Base-by-base conservation (phyloP, 176 grass and related monocot genomes). In the Aegilops bicornis region DNA sequence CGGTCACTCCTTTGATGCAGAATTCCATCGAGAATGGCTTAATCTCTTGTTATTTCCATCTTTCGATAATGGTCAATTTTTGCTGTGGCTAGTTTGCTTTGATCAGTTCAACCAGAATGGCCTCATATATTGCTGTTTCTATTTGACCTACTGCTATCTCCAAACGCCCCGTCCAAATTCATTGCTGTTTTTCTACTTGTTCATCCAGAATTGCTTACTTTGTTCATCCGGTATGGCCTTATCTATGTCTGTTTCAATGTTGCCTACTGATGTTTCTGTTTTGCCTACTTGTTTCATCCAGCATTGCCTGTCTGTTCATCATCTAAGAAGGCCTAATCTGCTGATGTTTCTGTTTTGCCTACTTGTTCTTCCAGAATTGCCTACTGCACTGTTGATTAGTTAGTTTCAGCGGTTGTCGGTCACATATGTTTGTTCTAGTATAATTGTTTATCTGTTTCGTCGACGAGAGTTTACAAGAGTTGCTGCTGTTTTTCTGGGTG, bases 31-130 rank as follows among this genome's bases (percentile, higher is more conserved):
- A 78, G 77, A 82, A 25, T 66, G 50, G 10, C 47, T 54, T 60
- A 11, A 79, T 58, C 3, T 87, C 54, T 48, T 78, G 29, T 20
- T 66, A 24, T 82, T 54, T 81, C 52, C 40, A 22, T 76, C 56
- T 76, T 69, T 63, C 5, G 4, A 13, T 11, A 66, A 66, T 84
- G 29, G 13, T 17, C 36, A 24, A 32, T 76, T 3, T 25, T 64
- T 73, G 50, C 30, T 76, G n/a, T 52, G 32, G 50, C 23, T 42
- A 15, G 50, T 47, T 66, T 69, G 45, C 68, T 61, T 61, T 61
- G 6, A 27, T 27, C 27, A 27, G 27, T 27, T 27, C 27, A 27
- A n/a, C 6, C 31, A 42, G 54, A 72, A 65, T 72, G 63, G 60
- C 29, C 54, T 81, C 69, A 59, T 32, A 42, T 42, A 42, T 42